phyloP scores from a whole-genome alignment of 495 filamentous ascomycete species.

The Trichodelitschia bisporula region DNA sequence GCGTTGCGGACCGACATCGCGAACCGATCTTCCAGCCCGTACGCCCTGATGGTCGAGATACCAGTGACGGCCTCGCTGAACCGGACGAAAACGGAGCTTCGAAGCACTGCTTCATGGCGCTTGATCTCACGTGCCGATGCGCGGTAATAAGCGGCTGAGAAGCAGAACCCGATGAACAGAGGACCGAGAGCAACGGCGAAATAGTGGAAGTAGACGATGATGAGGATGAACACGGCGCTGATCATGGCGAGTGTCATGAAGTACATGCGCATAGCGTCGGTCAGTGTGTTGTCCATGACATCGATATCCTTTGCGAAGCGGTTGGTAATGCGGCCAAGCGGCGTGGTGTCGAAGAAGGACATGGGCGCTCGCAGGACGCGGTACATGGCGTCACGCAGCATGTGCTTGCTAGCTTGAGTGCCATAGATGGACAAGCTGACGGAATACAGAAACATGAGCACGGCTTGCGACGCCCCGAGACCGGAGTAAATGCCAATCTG shows the following conservation, averaged over 20 bases:
- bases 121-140: constrained; percentile 83
- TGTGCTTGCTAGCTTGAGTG: constrained; percentile 54
- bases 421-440: constrained; percentile 49
- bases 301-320: constrained; percentile 90
- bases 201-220: constrained; percentile 83
- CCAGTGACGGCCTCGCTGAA: constrained; percentile 77
- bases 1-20: constrained; percentile 35
- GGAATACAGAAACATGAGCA: constrained; percentile 55
- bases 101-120: constrained; percentile 70
- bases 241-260: constrained; percentile 55
- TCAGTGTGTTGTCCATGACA: constrained; percentile 82
- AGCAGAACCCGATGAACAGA: constrained; percentile 51
- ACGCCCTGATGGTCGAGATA: constrained; percentile 64
- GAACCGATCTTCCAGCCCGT: constrained; percentile 57
- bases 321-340: constrained; percentile 87
- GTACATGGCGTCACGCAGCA: constrained; percentile 60
- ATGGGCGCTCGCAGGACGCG: constrained; percentile 74
- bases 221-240: constrained; percentile 53
- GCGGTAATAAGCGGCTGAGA: constrained; percentile 72
- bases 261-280: constrained; percentile 84
- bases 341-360: constrained; percentile 95
- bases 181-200: constrained; percentile 79
- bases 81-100: constrained; percentile 70
- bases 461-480: constrained; percentile 43
- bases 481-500: constrained; percentile 65